Evolutionary conservation across 805 yeast genomes (phyloP), one percentile per base, ranked within the genome.

Genomic region (Metschnikowia anglica): DNA sequence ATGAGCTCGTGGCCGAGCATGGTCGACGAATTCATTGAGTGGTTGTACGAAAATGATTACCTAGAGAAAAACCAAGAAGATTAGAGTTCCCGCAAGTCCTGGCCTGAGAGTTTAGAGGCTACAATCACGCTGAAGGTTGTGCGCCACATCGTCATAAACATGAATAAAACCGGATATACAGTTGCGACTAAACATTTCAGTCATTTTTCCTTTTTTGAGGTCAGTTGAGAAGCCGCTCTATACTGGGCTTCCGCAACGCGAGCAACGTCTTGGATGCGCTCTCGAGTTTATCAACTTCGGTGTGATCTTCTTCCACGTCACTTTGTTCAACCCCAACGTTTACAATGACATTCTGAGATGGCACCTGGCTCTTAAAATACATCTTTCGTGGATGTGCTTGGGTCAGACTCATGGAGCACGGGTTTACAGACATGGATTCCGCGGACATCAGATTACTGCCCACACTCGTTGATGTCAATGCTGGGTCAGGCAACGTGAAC

Each of bases 1-100:
- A 76, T 77, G 52, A 89, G 85, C 18, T 86, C 97, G 0, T 91
- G 98, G 98, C 99, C 98, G 4, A 79, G 86, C 41, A 68, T 88
- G 13, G 79, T 91, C 51, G 99, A 91, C 60, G 88, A 81, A 45
- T 91, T 79, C 58, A 85, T 88, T 17, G 95, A 85, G 49, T 72
- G 72, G 55, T 66, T 72, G 51, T 52, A 55, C 19, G 72, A 64
- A 9, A 53, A 56, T 20, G 56, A 48, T 13, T 49, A n/a, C 56
- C 30, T 33, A 48, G 41, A 33, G 18, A 27, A 24, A 20, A 18
- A 27, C 6, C n/a, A 25, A 13, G n/a, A 25, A 9, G 12, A 25
- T 10, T 25, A 13, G n/a, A 25, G 12, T 10, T 11, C n/a, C n/a
- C 5, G n/a, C 12, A 4, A 5, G n/a, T 9, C 28, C 28, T 25